Percentiles rank a stretch among this genome's conserved stretches.
phyloP scores from a whole-genome alignment of 2,329 filamentous ascomycete genomes.

The Westerdykella ornata region DNA sequence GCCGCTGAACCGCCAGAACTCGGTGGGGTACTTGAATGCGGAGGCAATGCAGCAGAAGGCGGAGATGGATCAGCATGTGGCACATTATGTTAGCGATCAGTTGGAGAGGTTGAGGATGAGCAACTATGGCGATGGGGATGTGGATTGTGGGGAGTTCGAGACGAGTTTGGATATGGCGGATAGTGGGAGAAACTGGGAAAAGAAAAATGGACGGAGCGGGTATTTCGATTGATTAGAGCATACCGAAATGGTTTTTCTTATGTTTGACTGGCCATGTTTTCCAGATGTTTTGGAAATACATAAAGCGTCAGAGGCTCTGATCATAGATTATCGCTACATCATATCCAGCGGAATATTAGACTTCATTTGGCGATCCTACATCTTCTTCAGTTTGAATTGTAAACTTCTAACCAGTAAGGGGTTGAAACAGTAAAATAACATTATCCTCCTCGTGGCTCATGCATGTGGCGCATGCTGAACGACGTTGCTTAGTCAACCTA shows the following conservation, averaged over 20 bases:
- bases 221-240: slow-evolving; percentile 21
- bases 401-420: no score
- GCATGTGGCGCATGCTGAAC: no score
- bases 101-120: slow-evolving; percentile 64
- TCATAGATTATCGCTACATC: no score
- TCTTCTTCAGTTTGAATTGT: no score
- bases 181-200: slow-evolving; percentile 17
- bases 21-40: slow-evolving; percentile 49
- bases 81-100: slow-evolving; percentile 75
- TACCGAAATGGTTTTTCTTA: no score
- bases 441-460: no score
- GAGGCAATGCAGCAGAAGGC: slow-evolving; percentile 40
- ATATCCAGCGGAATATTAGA: no score
- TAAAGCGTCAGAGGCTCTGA: no score
- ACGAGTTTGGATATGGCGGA: slow-evolving; percentile 45
- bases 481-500: slow-evolving; percentile 8
- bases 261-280: no score
- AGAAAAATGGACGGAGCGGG: slow-evolving; percentile 15
- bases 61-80: slow-evolving; percentile 56
- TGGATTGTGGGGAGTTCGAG: slow-evolving; percentile 58
- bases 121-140: slow-evolving; percentile 39
- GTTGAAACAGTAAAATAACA: no score
- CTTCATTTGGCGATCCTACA: no score
- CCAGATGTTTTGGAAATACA: no score
- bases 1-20: slow-evolving; percentile 37